phyloP scores from a whole-genome alignment of 2,329 filamentous ascomycete genomes.

The Blumeria graminis region DNA sequence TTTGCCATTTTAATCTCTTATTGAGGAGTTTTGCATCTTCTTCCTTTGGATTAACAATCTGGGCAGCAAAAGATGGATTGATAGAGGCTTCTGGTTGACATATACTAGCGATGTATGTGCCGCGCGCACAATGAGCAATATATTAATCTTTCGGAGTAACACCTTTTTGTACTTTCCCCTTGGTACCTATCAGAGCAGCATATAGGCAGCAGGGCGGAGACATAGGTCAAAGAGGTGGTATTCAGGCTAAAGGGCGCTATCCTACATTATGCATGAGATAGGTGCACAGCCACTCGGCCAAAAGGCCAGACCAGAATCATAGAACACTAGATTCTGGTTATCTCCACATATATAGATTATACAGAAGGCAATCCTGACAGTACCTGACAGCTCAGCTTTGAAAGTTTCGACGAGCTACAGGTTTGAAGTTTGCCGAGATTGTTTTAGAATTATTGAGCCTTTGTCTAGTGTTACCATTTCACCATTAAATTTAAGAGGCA shows the following conservation, averaged over 20 bases:
- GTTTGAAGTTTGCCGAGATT: neutral
- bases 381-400: neutral
- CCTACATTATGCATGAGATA: too few species aligned
- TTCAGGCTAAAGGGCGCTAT: too few species aligned
- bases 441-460: neutral
- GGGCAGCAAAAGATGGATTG: neutral
- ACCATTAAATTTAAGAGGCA: constrained; percentile 1
- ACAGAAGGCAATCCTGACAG: too few species aligned
- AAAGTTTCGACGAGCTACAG: neutral
- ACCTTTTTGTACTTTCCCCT: neutral
- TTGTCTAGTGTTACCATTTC: neutral
- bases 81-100: neutral
- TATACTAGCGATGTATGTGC: neutral
- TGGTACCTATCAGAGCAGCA: too few species aligned
- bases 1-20: constrained; percentile 1
- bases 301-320: too few species aligned
- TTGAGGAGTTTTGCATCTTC: neutral
- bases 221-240: too few species aligned
- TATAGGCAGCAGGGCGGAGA: too few species aligned
- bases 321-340: too few species aligned
- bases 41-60: neutral
- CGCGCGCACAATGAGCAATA: neutral
- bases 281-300: too few species aligned
- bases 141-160: neutral
- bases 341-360: too few species aligned